Base-by-base conservation (phyloP, 495 filamentous ascomycete species). In the Hypomontagnella monticulosa region DNA sequence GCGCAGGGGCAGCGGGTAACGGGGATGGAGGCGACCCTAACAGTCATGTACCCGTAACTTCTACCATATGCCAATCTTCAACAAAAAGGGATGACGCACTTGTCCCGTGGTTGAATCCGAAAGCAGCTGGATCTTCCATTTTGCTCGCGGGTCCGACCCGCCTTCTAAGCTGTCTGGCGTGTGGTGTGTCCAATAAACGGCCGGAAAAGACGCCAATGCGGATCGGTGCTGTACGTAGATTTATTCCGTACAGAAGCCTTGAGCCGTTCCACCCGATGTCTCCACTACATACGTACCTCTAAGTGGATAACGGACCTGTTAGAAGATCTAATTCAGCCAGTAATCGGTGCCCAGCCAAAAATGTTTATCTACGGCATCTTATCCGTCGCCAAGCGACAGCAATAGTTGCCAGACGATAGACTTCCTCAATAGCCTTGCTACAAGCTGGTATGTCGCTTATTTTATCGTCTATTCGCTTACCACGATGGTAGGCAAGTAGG, bases 51-150 rank as follows among this genome's bases (percentile, higher is more conserved):
- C 23, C 23, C 6, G 16, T 30, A n/a, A 8, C 33, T 36, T 46
- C 18, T 14, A 16, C 27, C 15, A 37, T 18, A 11, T 14, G 57
- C n/a, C 38, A 51, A 46, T 53, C 49, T 53, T 52, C 8, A 53
- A 61, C 57, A 34, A 49, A 16, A 67, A 61, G 32, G 34, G 59
- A 63, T 68, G 65, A 68, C 65, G 65, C 44, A 63, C 42, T 59
- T 50, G 11, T 49, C 27, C 41, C 19, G 40, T 27, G 18, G 20
- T 23, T 41, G 9, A 40, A 41, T 23, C 59, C 49, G 54, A 68
- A 63, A 54, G 20, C 42, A 32, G 48, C 43, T 36, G 47, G 58
- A 57, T 58, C 15, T 49, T 43, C 57, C 11, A n/a, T 14, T 12
- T 37, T 42, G 27, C 15, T 41, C 32, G 19, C 57, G 64, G 57